Percentiles rank a stretch among this genome's conserved stretches.
phyloP scores from a whole-genome alignment of 257 asterid species.

The Solanum ahanhuiri region DNA sequence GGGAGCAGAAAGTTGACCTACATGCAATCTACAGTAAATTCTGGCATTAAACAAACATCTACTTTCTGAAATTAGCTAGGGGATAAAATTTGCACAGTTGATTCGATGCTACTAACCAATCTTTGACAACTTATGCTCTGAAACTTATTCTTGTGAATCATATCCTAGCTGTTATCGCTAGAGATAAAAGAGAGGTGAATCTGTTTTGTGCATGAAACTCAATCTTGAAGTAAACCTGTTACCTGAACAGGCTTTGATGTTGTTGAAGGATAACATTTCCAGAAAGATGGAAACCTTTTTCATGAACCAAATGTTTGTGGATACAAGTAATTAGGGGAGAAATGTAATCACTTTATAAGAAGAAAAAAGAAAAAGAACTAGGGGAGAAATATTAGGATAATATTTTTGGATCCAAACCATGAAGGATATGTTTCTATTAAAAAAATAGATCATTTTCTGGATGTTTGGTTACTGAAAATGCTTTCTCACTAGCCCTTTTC shows the following conservation, averaged over 20 bases:
- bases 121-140: neutral
- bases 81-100: neutral
- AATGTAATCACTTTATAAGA: neutral
- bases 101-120: neutral
- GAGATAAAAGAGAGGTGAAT: neutral
- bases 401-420: neutral
- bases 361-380: neutral
- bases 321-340: neutral
- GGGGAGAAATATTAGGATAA: neutral
- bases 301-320: neutral
- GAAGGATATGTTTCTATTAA: neutral
- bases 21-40: slow-evolving; percentile 63
- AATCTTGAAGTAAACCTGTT: neutral
- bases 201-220: neutral
- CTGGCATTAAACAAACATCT: slow-evolving; percentile 44
- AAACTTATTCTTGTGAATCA: neutral
- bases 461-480: neutral
- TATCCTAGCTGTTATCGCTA: neutral
- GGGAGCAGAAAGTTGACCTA: slow-evolving; percentile 32
- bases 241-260: neutral
- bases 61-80: neutral
- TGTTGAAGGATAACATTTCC: neutral
- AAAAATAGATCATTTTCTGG: neutral
- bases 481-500: neutral
- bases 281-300: neutral